Percentiles rank a stretch among this genome's conserved stretches.
These are phyloP conservation scores for Paramecium pentaurelia DNA, from an alignment of 73 alveolate genomes.

Conservation along the genomic window DNA sequence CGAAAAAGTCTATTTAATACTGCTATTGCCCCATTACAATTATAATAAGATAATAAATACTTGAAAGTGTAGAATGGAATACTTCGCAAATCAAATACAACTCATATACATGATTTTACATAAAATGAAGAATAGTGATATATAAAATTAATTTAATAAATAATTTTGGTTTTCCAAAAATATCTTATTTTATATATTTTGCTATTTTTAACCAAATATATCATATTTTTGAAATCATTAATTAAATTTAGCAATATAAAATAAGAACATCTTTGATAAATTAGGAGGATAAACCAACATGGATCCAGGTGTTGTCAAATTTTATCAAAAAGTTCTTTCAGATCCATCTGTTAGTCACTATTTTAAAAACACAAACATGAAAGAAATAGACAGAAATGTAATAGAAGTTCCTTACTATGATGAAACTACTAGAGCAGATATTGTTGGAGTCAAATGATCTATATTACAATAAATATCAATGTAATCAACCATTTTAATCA, in stretches of 20 bases:
- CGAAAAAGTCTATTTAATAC: not conserved
- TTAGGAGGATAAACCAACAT: constrained; percentile 71
- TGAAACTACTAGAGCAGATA: constrained; percentile 55
- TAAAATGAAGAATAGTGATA: not conserved
- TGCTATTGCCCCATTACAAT: not conserved
- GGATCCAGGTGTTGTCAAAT: constrained; percentile 65
- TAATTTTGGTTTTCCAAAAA: constrained; percentile 10
- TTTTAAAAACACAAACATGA: constrained; percentile 71
- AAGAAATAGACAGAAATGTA: constrained; percentile 48
- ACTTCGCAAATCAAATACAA: not conserved
- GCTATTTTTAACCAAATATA: not conserved
- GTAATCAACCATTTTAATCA: too few relatives aligned
- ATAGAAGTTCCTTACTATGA: constrained; percentile 58
- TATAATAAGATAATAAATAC: not conserved
- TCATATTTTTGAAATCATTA: not conserved
- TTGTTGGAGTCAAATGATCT: constrained; percentile 47
- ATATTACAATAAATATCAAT: too few relatives aligned
- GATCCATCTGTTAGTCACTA: constrained; percentile 71
- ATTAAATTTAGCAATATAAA: constrained; percentile 21
- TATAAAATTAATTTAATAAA: not conserved
- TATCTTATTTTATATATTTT: not conserved
- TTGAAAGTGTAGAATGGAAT: not conserved
- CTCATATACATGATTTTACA: not conserved
- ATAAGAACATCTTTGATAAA: constrained; percentile 64
- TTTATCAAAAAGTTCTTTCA: constrained; percentile 64